Percentiles rank a stretch among this genome's conserved stretches.
These are phyloP conservation scores for Petrea volubilis DNA, from an alignment of 257 asterid genomes.

Conservation along the genomic window DNA sequence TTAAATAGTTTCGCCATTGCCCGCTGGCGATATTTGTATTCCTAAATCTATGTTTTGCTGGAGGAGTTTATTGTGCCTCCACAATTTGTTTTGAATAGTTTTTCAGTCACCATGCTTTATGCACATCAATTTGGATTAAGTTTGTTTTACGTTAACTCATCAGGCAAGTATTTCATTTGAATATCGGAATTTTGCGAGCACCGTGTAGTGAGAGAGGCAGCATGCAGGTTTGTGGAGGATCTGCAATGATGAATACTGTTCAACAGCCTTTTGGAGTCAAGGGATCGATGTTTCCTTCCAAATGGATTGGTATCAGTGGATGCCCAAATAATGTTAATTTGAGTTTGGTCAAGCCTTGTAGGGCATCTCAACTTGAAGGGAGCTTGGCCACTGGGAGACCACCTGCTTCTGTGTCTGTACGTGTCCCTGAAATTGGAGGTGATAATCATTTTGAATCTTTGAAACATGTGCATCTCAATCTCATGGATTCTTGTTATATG, in stretches of 20 bases:
- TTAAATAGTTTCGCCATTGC: too few relatives aligned
- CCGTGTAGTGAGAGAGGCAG: slow-evolving; percentile 7
- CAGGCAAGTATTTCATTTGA: slow-evolving; percentile 2
- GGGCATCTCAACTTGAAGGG: slow-evolving; percentile 60
- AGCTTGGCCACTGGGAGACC: slow-evolving; percentile 67
- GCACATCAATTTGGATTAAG: background rate
- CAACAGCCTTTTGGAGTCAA: slow-evolving; percentile 53
- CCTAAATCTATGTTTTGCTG: background rate
- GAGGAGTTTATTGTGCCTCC: background rate
- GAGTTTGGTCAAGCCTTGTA: slow-evolving; percentile 46
- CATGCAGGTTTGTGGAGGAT: slow-evolving; percentile 66
- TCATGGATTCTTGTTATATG: background rate
- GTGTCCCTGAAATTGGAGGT: slow-evolving; percentile 56
- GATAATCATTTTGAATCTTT: background rate
- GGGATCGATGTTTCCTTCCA: slow-evolving; percentile 41
- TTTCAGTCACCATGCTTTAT: background rate
- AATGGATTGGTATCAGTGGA: slow-evolving; percentile 31
- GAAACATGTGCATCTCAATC: background rate
- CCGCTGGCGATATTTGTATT: background rate
- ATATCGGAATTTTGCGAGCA: slow-evolving; percentile 6
- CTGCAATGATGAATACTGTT: slow-evolving; percentile 55
- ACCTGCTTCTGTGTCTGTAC: slow-evolving; percentile 55
- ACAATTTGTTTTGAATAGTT: background rate
- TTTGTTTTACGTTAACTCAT: background rate
- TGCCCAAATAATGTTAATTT: slow-evolving; percentile 38